phyloP scores from a whole-genome alignment of 2,329 filamentous ascomycete genomes.

The Ascochyta lentis region DNA sequence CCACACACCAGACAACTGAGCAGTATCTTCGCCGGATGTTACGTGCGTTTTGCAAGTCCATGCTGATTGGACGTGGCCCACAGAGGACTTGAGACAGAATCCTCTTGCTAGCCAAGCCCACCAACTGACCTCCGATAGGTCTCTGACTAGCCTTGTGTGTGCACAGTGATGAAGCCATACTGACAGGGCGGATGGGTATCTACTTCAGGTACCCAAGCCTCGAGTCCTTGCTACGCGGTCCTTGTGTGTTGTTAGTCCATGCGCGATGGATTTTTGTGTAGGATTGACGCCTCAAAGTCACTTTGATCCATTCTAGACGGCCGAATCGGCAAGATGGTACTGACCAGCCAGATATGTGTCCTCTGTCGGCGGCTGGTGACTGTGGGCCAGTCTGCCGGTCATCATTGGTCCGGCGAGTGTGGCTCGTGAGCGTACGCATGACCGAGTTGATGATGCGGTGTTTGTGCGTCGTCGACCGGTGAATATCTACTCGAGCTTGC shows the following conservation, averaged over 20 bases:
- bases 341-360: neutral
- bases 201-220: neutral
- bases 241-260: neutral
- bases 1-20: neutral
- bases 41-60: neutral
- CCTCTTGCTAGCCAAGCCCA: neutral
- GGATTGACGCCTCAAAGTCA: neutral
- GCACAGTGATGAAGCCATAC: neutral
- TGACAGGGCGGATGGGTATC: neutral
- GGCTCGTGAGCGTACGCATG: slow-evolving; percentile 29
- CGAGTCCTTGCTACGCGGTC: neutral
- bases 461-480: slow-evolving; percentile 29
- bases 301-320: neutral
- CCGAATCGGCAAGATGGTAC: neutral
- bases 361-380: neutral
- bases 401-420: slow-evolving; percentile 9
- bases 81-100: neutral
- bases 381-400: neutral
- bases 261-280: neutral
- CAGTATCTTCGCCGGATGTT: neutral
- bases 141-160: neutral
- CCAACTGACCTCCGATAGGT: neutral
- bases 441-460: slow-evolving; percentile 18
- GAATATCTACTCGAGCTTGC: slow-evolving; percentile 12
- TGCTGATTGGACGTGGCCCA: neutral